phyloP scores from a whole-genome alignment of 441 rosid genomes.

The Populus hybrid region DNA sequence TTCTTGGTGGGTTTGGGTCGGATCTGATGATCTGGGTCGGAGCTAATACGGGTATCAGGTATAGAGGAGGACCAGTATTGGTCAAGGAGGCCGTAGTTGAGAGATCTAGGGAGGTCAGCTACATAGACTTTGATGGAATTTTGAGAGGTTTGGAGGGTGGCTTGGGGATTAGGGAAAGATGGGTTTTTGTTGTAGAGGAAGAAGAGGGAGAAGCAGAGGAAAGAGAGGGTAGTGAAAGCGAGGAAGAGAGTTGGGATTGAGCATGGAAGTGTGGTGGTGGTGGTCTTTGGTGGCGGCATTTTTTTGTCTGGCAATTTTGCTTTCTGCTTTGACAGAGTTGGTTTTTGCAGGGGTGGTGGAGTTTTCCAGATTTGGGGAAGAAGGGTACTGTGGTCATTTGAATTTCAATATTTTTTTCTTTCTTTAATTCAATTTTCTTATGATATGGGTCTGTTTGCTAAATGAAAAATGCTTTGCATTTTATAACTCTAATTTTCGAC shows the following conservation, averaged over 20 bases:
- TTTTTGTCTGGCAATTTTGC: background rate
- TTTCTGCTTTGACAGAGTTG: no score
- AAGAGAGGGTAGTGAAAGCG: conserved; percentile 15
- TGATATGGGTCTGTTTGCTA: no score
- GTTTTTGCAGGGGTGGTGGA: no score
- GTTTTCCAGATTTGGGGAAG: no score
- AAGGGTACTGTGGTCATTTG: no score
- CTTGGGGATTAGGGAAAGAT: conserved; percentile 22
- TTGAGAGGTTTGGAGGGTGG: conserved; percentile 7
- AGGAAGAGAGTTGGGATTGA: conserved; percentile 41
- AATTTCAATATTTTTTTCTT: no score
- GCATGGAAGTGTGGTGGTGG: conserved; percentile 21
- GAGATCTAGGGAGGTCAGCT: conserved; percentile 71
- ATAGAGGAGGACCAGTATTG: conserved; percentile 53
- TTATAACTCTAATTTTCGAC: no score
- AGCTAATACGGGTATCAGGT: conserved; percentile 60
- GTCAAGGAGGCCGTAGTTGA: conserved; percentile 68
- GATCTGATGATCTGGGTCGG: conserved; percentile 63
- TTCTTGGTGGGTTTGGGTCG: conserved; percentile 17
- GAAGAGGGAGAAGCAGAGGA: conserved; percentile 11
- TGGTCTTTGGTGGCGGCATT: conserved; percentile 22
- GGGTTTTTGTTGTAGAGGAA: conserved; percentile 19
- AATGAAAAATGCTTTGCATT: no score
- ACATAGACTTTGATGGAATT: conserved; percentile 55
- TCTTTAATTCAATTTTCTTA: no score